phyloP scores from a whole-genome alignment of 495 filamentous ascomycete species.

The Trichoderma asperelloides region DNA sequence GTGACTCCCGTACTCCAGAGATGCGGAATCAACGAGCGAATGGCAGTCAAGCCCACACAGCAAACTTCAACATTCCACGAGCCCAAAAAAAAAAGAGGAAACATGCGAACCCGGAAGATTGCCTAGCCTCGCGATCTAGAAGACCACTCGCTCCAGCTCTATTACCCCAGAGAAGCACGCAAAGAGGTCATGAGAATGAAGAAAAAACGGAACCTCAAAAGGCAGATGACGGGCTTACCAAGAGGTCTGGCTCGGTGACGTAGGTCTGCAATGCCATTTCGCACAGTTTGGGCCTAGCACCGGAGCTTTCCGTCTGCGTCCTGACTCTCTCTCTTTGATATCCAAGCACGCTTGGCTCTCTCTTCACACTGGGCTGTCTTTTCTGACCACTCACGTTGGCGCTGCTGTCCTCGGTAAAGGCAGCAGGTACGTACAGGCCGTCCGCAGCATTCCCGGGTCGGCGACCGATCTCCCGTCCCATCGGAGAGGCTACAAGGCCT shows the following conservation, averaged over 20 bases:
- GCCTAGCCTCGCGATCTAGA: conserved; percentile 2
- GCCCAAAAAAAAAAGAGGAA: neutral
- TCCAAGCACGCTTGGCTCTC: neutral
- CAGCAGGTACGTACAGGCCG: neutral
- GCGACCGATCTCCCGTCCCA: conserved; percentile 4
- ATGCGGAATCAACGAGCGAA: neutral
- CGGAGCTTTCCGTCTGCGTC: neutral
- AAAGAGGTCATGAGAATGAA: neutral
- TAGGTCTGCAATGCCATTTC: neutral
- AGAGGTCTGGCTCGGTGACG: neutral
- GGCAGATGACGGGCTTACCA: neutral
- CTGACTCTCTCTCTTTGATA: neutral
- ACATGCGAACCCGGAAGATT: neutral
- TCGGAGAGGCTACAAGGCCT: neutral
- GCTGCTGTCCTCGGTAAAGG: neutral
- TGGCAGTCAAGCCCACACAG: neutral
- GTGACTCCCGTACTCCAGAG: too few species aligned
- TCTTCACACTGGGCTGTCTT: neutral
- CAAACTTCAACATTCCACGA: too few species aligned
- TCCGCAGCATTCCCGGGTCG: neutral
- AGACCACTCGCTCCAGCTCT: too few species aligned
- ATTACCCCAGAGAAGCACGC: neutral
- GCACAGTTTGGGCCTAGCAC: neutral
- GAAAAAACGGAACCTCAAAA: neutral
- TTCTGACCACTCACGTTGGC: too few species aligned